A percentile compares a stretch with the other conserved stretches of the same genome.
phyloP scores from a whole-genome alignment of 2,329 filamentous ascomycete species.

The Paraphaeosphaeria minitans region DNA sequence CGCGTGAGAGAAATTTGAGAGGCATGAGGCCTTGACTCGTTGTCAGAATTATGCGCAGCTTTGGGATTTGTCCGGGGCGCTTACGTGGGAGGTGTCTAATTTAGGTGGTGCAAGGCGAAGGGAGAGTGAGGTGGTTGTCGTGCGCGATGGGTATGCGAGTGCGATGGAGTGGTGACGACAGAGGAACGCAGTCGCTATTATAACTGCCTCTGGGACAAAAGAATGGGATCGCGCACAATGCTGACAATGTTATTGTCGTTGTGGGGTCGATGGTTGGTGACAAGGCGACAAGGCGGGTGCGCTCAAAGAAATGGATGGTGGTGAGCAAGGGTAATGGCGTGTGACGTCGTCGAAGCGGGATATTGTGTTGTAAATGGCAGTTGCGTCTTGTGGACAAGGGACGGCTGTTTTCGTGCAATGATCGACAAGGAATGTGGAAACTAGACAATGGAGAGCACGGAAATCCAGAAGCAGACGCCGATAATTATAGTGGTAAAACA shows the following conservation, averaged over 20 bases:
- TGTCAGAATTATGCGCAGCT: constrained; percentile 9
- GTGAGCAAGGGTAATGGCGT: constrained; percentile 12
- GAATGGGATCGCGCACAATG: constrained; percentile 2
- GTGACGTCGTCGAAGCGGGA: constrained; percentile 28
- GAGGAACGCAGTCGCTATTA: neutral
- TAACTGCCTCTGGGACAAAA: neutral
- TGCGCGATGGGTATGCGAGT: neutral
- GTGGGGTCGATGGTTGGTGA: constrained; percentile 1
- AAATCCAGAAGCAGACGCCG: constrained; percentile 1
- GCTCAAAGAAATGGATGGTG: constrained; percentile 9
- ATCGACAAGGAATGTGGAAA: constrained; percentile 28
- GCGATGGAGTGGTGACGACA: neutral
- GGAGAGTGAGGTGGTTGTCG: neutral
- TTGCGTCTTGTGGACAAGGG: constrained; percentile 22
- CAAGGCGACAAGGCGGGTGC: neutral
- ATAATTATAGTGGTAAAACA: constrained; percentile 16
- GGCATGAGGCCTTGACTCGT: constrained; percentile 30
- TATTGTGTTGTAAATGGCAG: constrained; percentile 19
- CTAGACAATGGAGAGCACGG: constrained; percentile 14
- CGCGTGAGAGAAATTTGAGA: constrained; percentile 37
- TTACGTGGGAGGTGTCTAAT: constrained; percentile 10
- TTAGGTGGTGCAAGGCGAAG: neutral
- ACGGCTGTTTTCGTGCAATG: constrained; percentile 29
- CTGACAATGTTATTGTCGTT: constrained; percentile 11
- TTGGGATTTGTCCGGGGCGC: neutral